Evolutionary conservation across 2,329 filamentous ascomycete species (phyloP).

Genomic region (Aureobasidium musti): DNA sequence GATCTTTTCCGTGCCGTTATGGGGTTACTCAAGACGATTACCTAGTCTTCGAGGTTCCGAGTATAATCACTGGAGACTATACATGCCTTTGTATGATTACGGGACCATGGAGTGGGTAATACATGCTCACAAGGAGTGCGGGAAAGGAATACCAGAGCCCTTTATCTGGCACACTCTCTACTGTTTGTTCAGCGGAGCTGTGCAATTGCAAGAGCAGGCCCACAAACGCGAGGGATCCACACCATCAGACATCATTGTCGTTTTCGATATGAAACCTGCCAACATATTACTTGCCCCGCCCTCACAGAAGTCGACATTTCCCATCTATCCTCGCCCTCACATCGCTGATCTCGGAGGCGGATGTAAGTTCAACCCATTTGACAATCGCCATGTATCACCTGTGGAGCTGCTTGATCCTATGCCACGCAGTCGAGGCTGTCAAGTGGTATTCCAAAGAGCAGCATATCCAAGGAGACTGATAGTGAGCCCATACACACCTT

Average conservation of each 20-base stretch:
- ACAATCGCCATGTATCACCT: background rate
- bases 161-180: conserved; percentile 12
- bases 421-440: background rate
- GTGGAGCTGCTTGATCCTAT: background rate
- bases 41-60: background rate
- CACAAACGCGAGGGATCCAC: background rate
- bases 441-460: background rate
- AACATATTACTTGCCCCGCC: background rate
- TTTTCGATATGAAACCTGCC: conserved; percentile 3
- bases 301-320: background rate
- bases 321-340: conserved; percentile 1
- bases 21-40: background rate
- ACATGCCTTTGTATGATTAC: conserved; percentile 5
- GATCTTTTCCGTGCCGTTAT: background rate
- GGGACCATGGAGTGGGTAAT: background rate
- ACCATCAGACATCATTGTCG: background rate
- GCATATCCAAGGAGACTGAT: background rate
- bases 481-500: background rate
- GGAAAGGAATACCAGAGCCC: background rate
- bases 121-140: background rate
- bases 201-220: background rate
- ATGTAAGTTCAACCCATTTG: background rate
- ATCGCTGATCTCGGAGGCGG: conserved; percentile 12
- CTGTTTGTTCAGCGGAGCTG: conserved; percentile 3
- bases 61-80: background rate